A percentile compares a stretch with the other conserved stretches of the same genome.
These are phyloP conservation scores for Prunus campanulata DNA, from an alignment of 306 rosid genomes.

Conservation along the genomic window DNA sequence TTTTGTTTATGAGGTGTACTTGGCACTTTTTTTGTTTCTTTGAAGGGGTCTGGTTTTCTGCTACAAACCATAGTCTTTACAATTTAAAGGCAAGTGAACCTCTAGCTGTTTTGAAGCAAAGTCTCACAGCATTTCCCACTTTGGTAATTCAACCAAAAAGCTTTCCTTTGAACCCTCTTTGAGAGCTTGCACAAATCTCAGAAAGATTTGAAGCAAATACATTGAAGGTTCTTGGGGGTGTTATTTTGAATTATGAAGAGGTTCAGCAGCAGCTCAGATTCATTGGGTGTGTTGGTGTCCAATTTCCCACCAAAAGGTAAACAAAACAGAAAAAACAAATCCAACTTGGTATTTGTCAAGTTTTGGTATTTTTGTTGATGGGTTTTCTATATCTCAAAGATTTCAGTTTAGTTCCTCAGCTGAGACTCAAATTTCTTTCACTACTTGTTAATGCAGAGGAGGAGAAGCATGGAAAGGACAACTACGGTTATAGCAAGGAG, in stretches of 20 bases:
- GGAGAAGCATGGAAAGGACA: constrained; percentile 10
- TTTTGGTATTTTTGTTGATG: not conserved
- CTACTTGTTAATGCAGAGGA: constrained; percentile 27
- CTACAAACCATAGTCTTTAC: not conserved
- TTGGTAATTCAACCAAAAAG: constrained; percentile 1
- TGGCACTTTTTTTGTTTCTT: not conserved
- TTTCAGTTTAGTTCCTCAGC: not conserved
- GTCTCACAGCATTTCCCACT: not conserved
- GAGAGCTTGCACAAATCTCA: not conserved
- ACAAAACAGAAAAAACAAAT: not conserved
- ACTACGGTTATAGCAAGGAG: constrained; percentile 55
- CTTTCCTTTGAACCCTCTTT: not conserved
- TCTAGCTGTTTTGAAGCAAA: not conserved
- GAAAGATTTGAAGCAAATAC: not conserved
- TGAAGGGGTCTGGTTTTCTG: not conserved
- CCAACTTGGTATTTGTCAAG: not conserved
- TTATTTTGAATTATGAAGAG: constrained; percentile 45
- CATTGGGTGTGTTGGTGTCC: constrained; percentile 40
- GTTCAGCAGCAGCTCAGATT: constrained; percentile 35
- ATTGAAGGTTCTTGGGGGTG: not conserved
- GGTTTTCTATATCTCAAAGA: not conserved
- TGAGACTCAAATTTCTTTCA: not conserved
- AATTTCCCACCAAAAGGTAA: constrained; percentile 53
- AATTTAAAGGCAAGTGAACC: constrained; percentile 4
- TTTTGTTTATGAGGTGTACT: constrained; percentile 4